Evolutionary conservation across 345 rosid species (phyloP).

Genomic region (Aethionema arabicum): DNA sequence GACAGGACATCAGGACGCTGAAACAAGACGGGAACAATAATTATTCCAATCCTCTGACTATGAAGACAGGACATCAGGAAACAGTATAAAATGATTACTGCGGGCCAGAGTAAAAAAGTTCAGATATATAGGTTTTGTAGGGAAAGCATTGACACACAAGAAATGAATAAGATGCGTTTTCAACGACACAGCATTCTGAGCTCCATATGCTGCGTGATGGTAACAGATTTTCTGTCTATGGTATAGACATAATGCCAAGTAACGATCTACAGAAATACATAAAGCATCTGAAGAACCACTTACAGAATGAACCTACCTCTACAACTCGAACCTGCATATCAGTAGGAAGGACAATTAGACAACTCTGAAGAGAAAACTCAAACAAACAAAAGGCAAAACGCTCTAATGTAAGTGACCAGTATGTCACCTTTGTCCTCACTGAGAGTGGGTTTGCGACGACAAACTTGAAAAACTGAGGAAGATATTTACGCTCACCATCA

Average conservation of each 20-base stretch:
- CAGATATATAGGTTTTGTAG: background rate
- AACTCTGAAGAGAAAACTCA: background rate
- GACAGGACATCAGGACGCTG: background rate
- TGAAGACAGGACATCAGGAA: slow-evolving; percentile 3
- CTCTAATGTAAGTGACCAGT: background rate
- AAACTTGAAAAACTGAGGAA: slow-evolving; percentile 96
- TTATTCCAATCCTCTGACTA: background rate
- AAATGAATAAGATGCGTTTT: background rate
- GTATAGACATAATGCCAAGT: background rate
- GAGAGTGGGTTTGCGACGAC: slow-evolving; percentile 89
- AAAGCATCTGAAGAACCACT: slow-evolving; percentile 12
- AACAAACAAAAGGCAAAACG: background rate
- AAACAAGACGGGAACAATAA: background rate
- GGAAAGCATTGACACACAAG: background rate
- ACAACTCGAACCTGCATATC: slow-evolving; percentile 82
- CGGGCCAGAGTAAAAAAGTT: slow-evolving; percentile 3
- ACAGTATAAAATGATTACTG: background rate
- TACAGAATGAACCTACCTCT: slow-evolving; percentile 56
- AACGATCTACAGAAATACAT: background rate
- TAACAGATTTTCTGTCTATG: background rate
- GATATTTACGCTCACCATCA: slow-evolving; percentile 87
- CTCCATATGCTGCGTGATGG: slow-evolving; percentile 11
- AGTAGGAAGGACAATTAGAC: slow-evolving; percentile 25
- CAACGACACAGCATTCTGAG: background rate
- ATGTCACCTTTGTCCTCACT: slow-evolving; percentile 79